Conservation (phyloP, 768 basidiomycete genomes). For the Naganishia onofrii region DNA sequence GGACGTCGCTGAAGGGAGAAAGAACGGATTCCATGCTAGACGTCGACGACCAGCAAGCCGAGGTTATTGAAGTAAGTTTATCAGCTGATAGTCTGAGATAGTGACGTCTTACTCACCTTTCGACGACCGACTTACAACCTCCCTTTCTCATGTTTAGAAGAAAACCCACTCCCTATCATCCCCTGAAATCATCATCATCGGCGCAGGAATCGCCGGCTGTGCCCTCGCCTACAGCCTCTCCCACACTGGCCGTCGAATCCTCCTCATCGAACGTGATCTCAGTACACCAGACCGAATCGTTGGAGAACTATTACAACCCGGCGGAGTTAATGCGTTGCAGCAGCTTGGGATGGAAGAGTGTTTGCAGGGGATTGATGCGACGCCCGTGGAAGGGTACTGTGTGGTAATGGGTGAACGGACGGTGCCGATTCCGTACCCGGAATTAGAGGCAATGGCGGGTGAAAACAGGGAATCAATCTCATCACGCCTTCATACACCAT, state of each 20-base stretch:
- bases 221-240: slow-evolving; percentile 83
- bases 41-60: slow-evolving; percentile 5
- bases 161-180: background rate
- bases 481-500: background rate
- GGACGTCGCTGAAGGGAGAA: slow-evolving; percentile 11
- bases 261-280: slow-evolving; percentile 84
- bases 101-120: background rate
- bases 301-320: slow-evolving; percentile 93
- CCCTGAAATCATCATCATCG: slow-evolving; percentile 68
- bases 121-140: no score
- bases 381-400: slow-evolving; percentile 80
- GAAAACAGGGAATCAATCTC: slow-evolving; percentile 9
- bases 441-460: slow-evolving; percentile 32
- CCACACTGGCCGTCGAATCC: slow-evolving; percentile 67
- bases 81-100: background rate
- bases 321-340: slow-evolving; percentile 72
- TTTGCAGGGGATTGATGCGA: slow-evolving; percentile 82
- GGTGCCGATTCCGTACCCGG: slow-evolving; percentile 87
- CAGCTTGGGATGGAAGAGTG: slow-evolving; percentile 72
- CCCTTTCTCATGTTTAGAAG: background rate
- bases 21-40: slow-evolving; percentile 8
- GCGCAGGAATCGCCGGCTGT: slow-evolving; percentile 85
- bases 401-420: slow-evolving; percentile 61
- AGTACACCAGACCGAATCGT: slow-evolving; percentile 94
- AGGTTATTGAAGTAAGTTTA: slow-evolving; percentile 1